Conservation (phyloP, 2,329 filamentous ascomycete genomes). For the Magnaporthiopsis incrustans region DNA sequence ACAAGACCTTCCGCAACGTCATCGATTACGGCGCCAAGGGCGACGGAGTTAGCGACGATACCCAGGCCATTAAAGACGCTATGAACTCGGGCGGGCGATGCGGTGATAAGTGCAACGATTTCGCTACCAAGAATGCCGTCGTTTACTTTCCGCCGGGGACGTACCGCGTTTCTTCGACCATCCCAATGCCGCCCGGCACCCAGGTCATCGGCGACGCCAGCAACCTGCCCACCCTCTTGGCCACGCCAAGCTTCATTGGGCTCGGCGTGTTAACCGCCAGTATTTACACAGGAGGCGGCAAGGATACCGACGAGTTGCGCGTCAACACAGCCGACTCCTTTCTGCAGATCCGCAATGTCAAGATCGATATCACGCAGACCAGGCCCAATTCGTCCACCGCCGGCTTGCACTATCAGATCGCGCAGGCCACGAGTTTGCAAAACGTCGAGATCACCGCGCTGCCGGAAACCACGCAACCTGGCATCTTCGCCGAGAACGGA, state of each 20-base stretch:
- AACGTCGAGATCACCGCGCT: constrained; percentile 53
- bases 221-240: constrained; percentile 1
- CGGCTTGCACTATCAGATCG: constrained; percentile 13
- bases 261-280: constrained; percentile 6
- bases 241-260: constrained; percentile 7
- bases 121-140: constrained; percentile 7
- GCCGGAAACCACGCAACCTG: constrained; percentile 20
- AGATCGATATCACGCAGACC: constrained; percentile 29
- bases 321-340: constrained; percentile 41
- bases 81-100: not conserved
- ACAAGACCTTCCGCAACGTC: too few relatives aligned
- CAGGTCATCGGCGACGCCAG: constrained; percentile 9
- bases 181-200: constrained; percentile 2
- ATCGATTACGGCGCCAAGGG: too few relatives aligned
- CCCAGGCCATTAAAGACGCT: constrained; percentile 49
- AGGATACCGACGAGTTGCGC: constrained; percentile 2
- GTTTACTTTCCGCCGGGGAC: constrained; percentile 8
- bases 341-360: constrained; percentile 42
- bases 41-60: constrained; percentile 48
- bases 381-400: not conserved
- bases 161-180: constrained; percentile 6
- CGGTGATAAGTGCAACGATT: constrained; percentile 6
- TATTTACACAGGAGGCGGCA: constrained; percentile 4
- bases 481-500: constrained; percentile 36
- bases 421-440: constrained; percentile 32